Base-by-base conservation (phyloP, 2,329 filamentous ascomycete species). In the Xylariaceae sp. region DNA sequence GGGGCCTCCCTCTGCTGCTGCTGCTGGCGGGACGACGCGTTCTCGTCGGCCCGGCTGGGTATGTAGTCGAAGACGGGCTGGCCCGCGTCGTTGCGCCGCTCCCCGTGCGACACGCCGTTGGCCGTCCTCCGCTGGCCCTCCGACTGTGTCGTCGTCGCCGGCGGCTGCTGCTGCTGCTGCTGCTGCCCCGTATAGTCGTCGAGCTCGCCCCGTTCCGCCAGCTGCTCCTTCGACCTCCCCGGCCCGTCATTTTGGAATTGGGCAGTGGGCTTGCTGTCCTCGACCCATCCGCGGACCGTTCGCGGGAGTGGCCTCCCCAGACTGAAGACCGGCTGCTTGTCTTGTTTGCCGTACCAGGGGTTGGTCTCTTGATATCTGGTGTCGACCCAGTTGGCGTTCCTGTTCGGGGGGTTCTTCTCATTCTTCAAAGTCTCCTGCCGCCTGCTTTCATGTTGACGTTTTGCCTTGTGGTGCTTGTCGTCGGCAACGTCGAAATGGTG, bases 291-390 rank as follows among this genome's bases (percentile, higher is more conserved):
- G 5, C 47, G 45, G 2, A 40, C 38, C 4, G 25, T 38, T 12
- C 42, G 48, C 2, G 49, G 49, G 5, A 52, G 31, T 8, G 49
- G 47, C 24, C 35, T 33, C 2, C 46, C 49, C n/a, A 52, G 29
- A 30, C 49, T 51, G 35, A 49, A 52, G 10, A 49, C 30, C 8
- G 44, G 45, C 29, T 44, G 45, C 13, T 36, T 31, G 10, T 36
- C 40, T 5, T 22, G 26, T 19, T 45, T 36, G 8, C 39, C 41
- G 27, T 51, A 37, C 49, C 47, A 52, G 2, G 48, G 49, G 32
- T 52, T 52, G 6, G 37, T 32, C 9, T 44, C 37, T n/a, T 39
- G 40, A 19, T 51, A 49, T 9, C 39, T 44, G 2, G 44, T 37
- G 18, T 47, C 44, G 10, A 47, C 33, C 44, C 44, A 47, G 1